Evolutionary conservation across 2,329 filamentous ascomycete genomes (phyloP).

Genomic region (Verruconis gallopava): DNA sequence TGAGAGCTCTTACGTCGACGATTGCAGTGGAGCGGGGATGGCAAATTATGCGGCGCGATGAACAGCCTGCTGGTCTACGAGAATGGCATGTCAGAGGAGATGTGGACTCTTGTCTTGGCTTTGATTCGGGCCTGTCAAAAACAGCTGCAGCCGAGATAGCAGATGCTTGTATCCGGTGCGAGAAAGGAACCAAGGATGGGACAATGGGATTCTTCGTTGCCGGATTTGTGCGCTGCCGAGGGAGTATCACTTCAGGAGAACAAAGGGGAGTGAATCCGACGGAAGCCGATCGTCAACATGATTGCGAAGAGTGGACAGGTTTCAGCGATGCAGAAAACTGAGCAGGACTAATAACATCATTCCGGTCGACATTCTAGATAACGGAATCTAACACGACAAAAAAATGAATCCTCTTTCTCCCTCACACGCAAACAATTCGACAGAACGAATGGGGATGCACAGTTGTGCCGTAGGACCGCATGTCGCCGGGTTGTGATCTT

Average conservation of each 20-base stretch:
- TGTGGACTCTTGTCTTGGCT: slow-evolving; percentile 2
- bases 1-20: slow-evolving; percentile 54
- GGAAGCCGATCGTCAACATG: too few relatives aligned
- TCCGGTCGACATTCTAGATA: too few relatives aligned
- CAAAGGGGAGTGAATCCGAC: slow-evolving; percentile 8
- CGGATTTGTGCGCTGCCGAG: slow-evolving; percentile 54
- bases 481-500: too few relatives aligned
- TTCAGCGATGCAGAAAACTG: slow-evolving; percentile 9
- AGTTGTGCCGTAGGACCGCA: too few relatives aligned
- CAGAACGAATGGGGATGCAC: too few relatives aligned
- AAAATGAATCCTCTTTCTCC: too few relatives aligned
- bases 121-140: slow-evolving; percentile 11
- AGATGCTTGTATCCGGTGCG: slow-evolving; percentile 69
- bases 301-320: slow-evolving; percentile 9
- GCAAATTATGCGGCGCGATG: slow-evolving; percentile 56
- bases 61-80: slow-evolving; percentile 64
- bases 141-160: slow-evolving; percentile 34
- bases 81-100: slow-evolving; percentile 54
- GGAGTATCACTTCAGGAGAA: too few relatives aligned
- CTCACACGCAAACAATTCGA: too few relatives aligned
- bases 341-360: too few relatives aligned
- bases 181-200: slow-evolving; percentile 66
- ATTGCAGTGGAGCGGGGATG: slow-evolving; percentile 58
- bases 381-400: too few relatives aligned
- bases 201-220: slow-evolving; percentile 95